Base-by-base conservation (phyloP, 1,284 basidiomycete species). In the Irpex lacteus region DNA sequence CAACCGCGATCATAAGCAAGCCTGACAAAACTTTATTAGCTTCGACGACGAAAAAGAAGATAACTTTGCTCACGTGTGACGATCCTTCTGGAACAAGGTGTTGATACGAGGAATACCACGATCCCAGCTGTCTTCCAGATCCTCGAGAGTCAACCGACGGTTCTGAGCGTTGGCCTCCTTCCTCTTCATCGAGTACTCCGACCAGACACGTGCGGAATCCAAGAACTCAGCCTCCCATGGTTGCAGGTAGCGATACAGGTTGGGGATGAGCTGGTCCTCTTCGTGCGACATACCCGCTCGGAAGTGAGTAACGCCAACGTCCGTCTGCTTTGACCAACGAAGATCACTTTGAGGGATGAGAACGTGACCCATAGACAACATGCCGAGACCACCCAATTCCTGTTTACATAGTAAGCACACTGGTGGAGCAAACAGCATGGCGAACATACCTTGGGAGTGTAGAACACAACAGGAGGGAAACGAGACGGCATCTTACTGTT, bases 401-500 rank as follows among this genome's bases (percentile, higher is more conserved):
- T 89, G 63, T 50, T 55, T 47, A 66, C 19, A 47, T 58, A 49
- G n/a, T 66, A 38, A 66, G 53, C 63, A 52, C 58, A 61, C 59
- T 32, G 65, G 5, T 63, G 61, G 19, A 55, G 53, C 19, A 52
- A 40, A 50, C 7, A n/a, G 18, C 57, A 55, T 34, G 58, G 59
- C 40, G 44, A 40, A 68, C 73, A 59, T 61, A 86, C 85, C 83
- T 96, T 96, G 0, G 94, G 94, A 7, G 94, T 96, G 74, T 96
- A 97, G 82, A 96, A 98, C n/a, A 98, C 94, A 36, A 95, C 92
- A 13, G 94, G 95, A 56, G 96, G 96, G 86, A 98, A 99, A 84
- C 97, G 94, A 5, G 95, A 96, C 49, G 98, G 98, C 98, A 99
- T 98, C 83, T 98, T 98, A 77, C 92, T 94, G 85, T 98, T 98